These are phyloP conservation scores for Populus deltoides DNA, from an alignment of 345 rosid genomes.

Conservation along the genomic window DNA sequence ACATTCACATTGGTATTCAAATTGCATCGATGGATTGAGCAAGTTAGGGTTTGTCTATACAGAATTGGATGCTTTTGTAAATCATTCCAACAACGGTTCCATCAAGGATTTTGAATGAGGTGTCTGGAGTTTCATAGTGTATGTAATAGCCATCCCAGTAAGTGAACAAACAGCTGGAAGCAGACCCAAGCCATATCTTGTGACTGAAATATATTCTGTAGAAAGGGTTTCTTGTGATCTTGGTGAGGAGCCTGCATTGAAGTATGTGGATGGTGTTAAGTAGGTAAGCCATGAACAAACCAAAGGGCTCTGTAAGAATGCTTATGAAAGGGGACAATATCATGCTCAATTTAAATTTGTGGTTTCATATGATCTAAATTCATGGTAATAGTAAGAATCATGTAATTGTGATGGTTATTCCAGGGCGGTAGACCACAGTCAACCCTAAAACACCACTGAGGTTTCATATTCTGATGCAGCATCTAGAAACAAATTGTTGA, in stretches of 20 bases:
- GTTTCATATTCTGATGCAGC: not conserved
- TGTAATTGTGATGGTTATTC: not conserved
- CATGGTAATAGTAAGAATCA: not conserved
- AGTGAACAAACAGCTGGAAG: conserved; percentile 82
- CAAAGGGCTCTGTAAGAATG: not conserved
- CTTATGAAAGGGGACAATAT: not conserved
- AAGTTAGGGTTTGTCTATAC: not conserved
- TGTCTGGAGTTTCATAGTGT: conserved; percentile 63
- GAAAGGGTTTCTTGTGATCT: conserved; percentile 28
- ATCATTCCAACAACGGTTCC: conserved; percentile 70
- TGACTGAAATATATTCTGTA: conserved; percentile 42
- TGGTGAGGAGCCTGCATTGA: conserved; percentile 50
- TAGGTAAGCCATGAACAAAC: not conserved
- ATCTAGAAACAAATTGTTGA: not conserved
- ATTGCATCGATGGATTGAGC: not conserved
- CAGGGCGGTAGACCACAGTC: not conserved
- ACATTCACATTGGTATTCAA: not conserved
- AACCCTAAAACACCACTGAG: not conserved
- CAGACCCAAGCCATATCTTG: conserved; percentile 84
- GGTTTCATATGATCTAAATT: not conserved
- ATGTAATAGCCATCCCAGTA: conserved; percentile 61
- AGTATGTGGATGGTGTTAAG: not conserved
- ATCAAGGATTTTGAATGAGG: conserved; percentile 43
- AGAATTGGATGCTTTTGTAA: not conserved
- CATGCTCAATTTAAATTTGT: not conserved